These are phyloP conservation scores for Suhomyces panamericanus DNA, from an alignment of 1,139 yeast species.

Conservation along the genomic window DNA sequence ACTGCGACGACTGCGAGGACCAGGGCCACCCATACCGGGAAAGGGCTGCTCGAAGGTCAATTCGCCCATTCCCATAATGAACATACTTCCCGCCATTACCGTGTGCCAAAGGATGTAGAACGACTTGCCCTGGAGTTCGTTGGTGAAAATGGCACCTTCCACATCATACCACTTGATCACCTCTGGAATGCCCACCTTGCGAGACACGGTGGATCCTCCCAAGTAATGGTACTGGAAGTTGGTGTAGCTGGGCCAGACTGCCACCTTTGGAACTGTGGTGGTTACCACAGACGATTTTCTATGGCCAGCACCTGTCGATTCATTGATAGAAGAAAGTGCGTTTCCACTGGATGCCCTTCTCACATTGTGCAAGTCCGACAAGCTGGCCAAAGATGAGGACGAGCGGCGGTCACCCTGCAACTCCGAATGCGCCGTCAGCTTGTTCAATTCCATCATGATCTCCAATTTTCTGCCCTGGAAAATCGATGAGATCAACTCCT, in stretches of 20 bases:
- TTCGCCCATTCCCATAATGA: constrained; percentile 41
- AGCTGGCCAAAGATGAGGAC: constrained; percentile 38
- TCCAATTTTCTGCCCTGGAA: constrained; percentile 40
- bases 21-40: constrained; percentile 17
- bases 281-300: constrained; percentile 32
- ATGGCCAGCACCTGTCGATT: neutral
- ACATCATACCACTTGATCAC: constrained; percentile 22
- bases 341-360: constrained; percentile 24
- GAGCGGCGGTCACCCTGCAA: constrained; percentile 36
- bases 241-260: constrained; percentile 33
- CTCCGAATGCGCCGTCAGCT: constrained; percentile 37
- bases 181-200: constrained; percentile 7
- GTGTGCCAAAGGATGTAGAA: constrained; percentile 39
- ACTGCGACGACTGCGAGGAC: constrained; percentile 27
- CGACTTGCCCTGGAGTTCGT: constrained; percentile 40
- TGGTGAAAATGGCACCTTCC: constrained; percentile 43
- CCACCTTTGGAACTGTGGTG: constrained; percentile 31
- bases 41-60: constrained; percentile 29
- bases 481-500: constrained; percentile 33
- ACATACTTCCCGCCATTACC: constrained; percentile 22
- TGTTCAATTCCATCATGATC: constrained; percentile 40
- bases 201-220: constrained; percentile 1
- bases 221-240: constrained; percentile 14
- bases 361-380: constrained; percentile 28
- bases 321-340: constrained; percentile 24